Percentiles rank a stretch among this genome's conserved stretches.
phyloP scores from a whole-genome alignment of 106 monocot genomes.

The Dendrobium huoshanense region DNA sequence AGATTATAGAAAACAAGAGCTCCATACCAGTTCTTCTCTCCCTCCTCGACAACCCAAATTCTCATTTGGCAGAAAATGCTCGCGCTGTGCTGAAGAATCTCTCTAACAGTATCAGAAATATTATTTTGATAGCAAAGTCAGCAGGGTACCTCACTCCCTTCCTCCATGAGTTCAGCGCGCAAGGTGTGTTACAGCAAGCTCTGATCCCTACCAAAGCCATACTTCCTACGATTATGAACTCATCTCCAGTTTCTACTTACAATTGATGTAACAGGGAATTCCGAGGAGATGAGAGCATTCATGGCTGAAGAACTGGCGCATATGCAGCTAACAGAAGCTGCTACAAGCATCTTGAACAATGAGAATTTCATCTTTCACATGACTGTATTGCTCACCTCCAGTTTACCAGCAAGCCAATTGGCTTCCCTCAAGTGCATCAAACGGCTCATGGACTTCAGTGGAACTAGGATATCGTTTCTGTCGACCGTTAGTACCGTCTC shows the following conservation, averaged over 20 bases:
- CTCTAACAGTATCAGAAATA: not conserved
- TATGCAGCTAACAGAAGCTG: constrained; percentile 8
- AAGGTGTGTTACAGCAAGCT: constrained; percentile 2
- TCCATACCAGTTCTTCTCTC: constrained; percentile 14
- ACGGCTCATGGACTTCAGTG: not conserved
- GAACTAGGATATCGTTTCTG: not conserved
- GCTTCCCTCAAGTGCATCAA: constrained; percentile 17
- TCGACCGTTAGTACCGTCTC: not conserved
- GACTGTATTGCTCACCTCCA: constrained; percentile 3
- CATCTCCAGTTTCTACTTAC: not conserved
- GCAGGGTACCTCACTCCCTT: constrained; percentile 12
- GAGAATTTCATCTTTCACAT: constrained; percentile 13
- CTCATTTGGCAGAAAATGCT: not conserved
- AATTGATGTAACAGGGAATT: not conserved
- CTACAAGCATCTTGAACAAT: not conserved
- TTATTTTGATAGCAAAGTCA: constrained; percentile 3
- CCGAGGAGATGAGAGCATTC: not conserved
- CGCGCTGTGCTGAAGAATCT: constrained; percentile 4
- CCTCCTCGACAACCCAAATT: not conserved
- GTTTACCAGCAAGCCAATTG: not conserved
- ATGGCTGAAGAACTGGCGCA: constrained; percentile 12
- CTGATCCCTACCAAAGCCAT: not conserved
- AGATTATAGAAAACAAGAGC: constrained; percentile 13
- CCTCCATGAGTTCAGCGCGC: constrained; percentile 4
- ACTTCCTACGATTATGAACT: not conserved